Base-by-base conservation (phyloP, 2,329 filamentous ascomycete genomes). In the Fusarium sp. region DNA sequence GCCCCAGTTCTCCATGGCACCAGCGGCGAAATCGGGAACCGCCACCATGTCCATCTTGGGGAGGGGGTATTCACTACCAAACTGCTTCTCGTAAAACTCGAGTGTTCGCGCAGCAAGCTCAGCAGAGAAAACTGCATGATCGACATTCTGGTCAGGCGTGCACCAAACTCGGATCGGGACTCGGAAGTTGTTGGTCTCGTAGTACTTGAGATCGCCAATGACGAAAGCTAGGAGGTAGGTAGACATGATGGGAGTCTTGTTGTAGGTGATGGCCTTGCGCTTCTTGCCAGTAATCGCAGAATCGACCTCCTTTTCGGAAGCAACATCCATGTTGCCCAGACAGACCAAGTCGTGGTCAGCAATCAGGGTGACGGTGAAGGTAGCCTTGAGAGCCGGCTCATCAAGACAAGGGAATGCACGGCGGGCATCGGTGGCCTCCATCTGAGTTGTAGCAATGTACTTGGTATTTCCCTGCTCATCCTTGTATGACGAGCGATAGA, bases 1-100 rank as follows among this genome's bases (percentile, higher is more conserved):
- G 77, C 95, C 95, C 95, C 95, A 98, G 80, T 98, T 98, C 85
- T 98, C 94, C 94, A 98, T 97, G 64, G 94, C 95, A 68, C 95
- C 95, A 53, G 93, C 93, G 55, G 93, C 93, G 78, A 98, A 98
- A 78, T 98, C 95, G 14, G 95, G 95, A 76, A 98, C 94, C 46
- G 95, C 76, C 96, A 97, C 75, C 71, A 77, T 76, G 65, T 78
- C 77, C 77, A 78, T 78, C 66, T 78, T 78, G 38, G 76, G 75
- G 10, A 78, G 71, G 20, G 77, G 77, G 77, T 96, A 97, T 31
- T 91, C 84, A 78, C 89, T 94, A 72, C 92, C 92, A 73, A 98
- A 98, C 2, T 93, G 92, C 82, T 97, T 93, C 80, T 98, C 95
- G 82, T 98, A 98, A 80, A 97, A 98, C 27, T 90, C 91, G 31